Base-by-base conservation (phyloP, 768 basidiomycete species). In the Sporobolomyces phaffii region DNA sequence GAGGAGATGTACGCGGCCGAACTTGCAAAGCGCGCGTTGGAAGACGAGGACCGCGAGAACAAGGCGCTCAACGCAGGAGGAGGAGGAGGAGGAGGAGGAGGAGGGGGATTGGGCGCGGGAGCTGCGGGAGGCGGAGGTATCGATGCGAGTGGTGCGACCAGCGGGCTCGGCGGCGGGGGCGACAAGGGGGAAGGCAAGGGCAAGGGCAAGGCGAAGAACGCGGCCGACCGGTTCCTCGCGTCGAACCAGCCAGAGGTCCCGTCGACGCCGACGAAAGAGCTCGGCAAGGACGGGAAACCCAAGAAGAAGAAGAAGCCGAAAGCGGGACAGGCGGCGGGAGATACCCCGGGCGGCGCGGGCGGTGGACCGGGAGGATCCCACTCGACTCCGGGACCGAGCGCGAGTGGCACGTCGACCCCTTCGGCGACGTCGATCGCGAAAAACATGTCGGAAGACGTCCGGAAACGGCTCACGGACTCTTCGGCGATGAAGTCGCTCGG, bases 401-500 rank as follows among this genome's bases (percentile, higher is more conserved):
- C 26, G 18, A 44, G 48, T 41, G 66, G 66, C 10, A 57, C 64
- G 41, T 59, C 57, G 33, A 65, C 64, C 5, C 63, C 64, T 17
- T 26, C 40, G 20, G 24, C 57, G 5, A 34, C 48, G 0, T 24
- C 90, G 15, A 88, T 88, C 0, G 89, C 90, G 60, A 81, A 87
- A 62, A 91, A 91, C 75, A 90, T 93, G 88, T 87, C 86, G 8
- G 91, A 91, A 77, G 91, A 92, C 73, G 87, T 90, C 73, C 81
- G 86, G 72, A 93, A 93, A 82, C 91, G 90, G 76, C 86, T 92
- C 86, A 88, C 87, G 38, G 91, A 94, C 76, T 87, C 87, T 28
- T 88, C 89, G 9, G 91, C 91, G 28, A 87, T 86, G 70, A 89
- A 90, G 75, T 89, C 89, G 8, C 89, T 90, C n/a, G 91, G 91